Evolutionary conservation across 139 green algal species (phyloP), one percentile per base, ranked within the genome.

Genomic region (Zygnema circumcarinatum): DNA sequence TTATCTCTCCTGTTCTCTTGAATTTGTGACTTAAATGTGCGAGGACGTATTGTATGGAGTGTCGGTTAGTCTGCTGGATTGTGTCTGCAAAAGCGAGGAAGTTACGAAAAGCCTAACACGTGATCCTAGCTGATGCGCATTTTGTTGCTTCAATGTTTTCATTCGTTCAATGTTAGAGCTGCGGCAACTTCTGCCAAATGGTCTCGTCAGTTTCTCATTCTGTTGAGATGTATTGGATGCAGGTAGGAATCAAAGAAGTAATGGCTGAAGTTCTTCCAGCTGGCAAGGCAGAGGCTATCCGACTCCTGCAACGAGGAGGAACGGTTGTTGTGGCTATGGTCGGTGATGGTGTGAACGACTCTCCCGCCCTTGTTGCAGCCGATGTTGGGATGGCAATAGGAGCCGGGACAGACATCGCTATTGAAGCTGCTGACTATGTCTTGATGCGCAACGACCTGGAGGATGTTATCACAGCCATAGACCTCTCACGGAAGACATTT

Each of bases 281-380:
- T 2, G 88, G 83, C 88, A 98, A 98, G 88, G 95, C 93, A 16
- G 74, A 85, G 2, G 41, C 38, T 20, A 67, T 93, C 38, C 75
- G 87, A 67, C 81, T 93, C 74, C 91, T 98, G 79, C 94, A 92
- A 79, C 38, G n/a, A 35, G 72, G 68, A 38, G 86, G 89, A n/a
- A 42, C 81, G 20, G 22, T 89, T 3, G 85, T 94, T 39, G 97
- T 99, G 67, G 97, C 95, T 1, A 98, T 99, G 96, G 96, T 99
- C 47, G 97, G 97, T 1, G 97, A 99, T 86, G 97, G 97, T 47
- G 91, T 99, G 47, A 99, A 99, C 87, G 97, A 99, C 92, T 94
- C 94, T 0, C 97, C 97, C 11, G 97, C 97, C 1, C 92, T 99
- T 47, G 97, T 94, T 0, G 94, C 95, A 1, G 96, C 97, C 1